Base-by-base conservation (phyloP, 352 stramenopile genomes). In the Phytophthora citricola region DNA sequence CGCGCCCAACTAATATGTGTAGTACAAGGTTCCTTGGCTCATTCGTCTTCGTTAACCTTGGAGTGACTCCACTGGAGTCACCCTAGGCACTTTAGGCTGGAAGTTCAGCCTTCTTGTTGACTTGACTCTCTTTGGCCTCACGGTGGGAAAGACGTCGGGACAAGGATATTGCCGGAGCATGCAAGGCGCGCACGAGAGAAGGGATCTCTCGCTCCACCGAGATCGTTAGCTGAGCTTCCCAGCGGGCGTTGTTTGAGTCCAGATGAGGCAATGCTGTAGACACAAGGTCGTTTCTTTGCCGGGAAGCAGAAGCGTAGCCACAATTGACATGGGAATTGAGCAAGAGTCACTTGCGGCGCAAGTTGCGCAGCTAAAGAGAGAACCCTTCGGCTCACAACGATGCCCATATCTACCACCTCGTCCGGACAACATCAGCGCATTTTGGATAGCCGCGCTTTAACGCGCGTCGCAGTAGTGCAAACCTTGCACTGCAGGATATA, bases 41-140 rank as follows among this genome's bases (percentile, higher is more conserved):
- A 36, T 36, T 36, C 31, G 11, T 36, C 31, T 36, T 36, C 8
- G 9, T 36, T 26, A 26, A 26, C 24, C 2, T 2, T 26, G 24
- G 24, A 26, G 24, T 39, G 32, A 39, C 32, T 14, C 32, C 32
- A 14, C 32, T 39, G 32, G 32, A 26, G 34, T 56, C 24, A 26
- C 24, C 1, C 2, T 26, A 4, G 24, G 4, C 24, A 26, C 24
- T 26, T 26, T 4, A 26, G 24, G 24, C 24, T 26, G 24, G 24
- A 26, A 2, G 24, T 26, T 26, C 24, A 26, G 24, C 24, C 24
- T 26, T 40, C 15, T 10, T 45, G 41, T 53, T 54, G 43, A 56
- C 56, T 63, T 63, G 44, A 63, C 45, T 55, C 34, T 15, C 10
- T 26, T 38, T 50, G 58, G 47, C n/a, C 61, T 66, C 38, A 45